Evolutionary conservation across 1,284 basidiomycete genomes (phyloP).

Genomic region (Cryptococcus sp.): DNA sequence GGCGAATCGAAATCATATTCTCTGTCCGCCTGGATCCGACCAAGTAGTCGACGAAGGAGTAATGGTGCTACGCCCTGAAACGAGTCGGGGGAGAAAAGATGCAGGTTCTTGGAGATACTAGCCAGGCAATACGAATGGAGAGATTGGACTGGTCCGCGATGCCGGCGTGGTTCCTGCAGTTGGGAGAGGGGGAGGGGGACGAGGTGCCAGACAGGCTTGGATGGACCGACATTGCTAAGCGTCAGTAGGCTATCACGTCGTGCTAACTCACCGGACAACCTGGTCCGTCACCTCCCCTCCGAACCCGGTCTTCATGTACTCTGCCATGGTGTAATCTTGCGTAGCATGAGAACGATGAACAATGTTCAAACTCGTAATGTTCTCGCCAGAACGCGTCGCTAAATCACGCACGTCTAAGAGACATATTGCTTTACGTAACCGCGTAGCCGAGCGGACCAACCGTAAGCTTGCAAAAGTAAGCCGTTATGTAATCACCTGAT

Average conservation of each 20-base stretch:
- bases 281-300: not conserved
- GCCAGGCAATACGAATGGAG: slow-evolving; percentile 33
- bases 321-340: not conserved
- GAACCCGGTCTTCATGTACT: slow-evolving; percentile 2
- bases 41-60: slow-evolving; percentile 26
- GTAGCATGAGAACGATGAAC: too few species aligned
- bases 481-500: too few species aligned
- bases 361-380: too few species aligned
- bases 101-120: slow-evolving; percentile 34
- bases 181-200: slow-evolving; percentile 36
- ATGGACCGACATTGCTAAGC: slow-evolving; percentile 10
- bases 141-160: slow-evolving; percentile 15
- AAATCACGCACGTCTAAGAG: too few species aligned
- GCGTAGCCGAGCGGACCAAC: too few species aligned
- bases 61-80: slow-evolving; percentile 23
- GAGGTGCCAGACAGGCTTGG: slow-evolving; percentile 37
- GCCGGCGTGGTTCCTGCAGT: slow-evolving; percentile 13
- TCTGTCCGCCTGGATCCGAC: slow-evolving; percentile 30
- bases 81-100: slow-evolving; percentile 22
- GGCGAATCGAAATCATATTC: slow-evolving; percentile 20
- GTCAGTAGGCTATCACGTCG: not conserved
- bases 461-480: too few species aligned
- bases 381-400: too few species aligned
- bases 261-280: not conserved
- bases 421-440: too few species aligned